Conservation (phyloP, 805 yeast genomes). For the Wickerhamiella domercqiae region DNA sequence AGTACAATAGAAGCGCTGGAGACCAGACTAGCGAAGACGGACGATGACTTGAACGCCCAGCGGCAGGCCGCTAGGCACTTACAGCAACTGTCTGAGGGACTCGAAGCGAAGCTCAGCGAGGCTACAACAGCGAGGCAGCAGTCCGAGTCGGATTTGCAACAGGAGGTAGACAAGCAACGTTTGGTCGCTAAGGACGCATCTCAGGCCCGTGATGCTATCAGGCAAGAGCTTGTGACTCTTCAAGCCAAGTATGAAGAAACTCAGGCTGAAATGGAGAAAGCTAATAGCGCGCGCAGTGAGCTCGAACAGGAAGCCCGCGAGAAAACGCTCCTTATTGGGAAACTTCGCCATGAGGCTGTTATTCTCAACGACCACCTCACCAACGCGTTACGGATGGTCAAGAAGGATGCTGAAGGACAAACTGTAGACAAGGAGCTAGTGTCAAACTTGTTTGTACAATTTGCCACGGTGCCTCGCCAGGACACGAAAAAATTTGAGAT, state of each 20-base stretch:
- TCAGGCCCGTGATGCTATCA: conserved; percentile 6
- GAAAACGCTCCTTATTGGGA: conserved; percentile 71
- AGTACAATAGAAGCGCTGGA: neutral
- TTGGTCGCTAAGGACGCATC: neutral
- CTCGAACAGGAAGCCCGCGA: conserved; percentile 38
- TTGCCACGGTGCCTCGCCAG: conserved; percentile 75
- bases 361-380: conserved; percentile 87
- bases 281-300: conserved; percentile 4
- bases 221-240: conserved; percentile 21
- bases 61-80: neutral
- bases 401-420: conserved; percentile 58
- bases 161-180: conserved; percentile 7
- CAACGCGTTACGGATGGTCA: conserved; percentile 76
- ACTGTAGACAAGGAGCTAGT: conserved; percentile 78
- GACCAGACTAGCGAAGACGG: conserved; percentile 14
- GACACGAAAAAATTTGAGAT: conserved; percentile 94
- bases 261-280: conserved; percentile 2
- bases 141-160: conserved; percentile 7
- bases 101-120: conserved; percentile 15
- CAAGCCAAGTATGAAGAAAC: conserved; percentile 17
- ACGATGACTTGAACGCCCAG: conserved; percentile 26
- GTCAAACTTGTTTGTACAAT: conserved; percentile 72
- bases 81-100: conserved; percentile 1
- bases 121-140: neutral
- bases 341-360: conserved; percentile 86